Evolutionary conservation across 228 moss, liverwort and hornwort genomes (phyloP).

Genomic region (Sphagnum magellanicum): DNA sequence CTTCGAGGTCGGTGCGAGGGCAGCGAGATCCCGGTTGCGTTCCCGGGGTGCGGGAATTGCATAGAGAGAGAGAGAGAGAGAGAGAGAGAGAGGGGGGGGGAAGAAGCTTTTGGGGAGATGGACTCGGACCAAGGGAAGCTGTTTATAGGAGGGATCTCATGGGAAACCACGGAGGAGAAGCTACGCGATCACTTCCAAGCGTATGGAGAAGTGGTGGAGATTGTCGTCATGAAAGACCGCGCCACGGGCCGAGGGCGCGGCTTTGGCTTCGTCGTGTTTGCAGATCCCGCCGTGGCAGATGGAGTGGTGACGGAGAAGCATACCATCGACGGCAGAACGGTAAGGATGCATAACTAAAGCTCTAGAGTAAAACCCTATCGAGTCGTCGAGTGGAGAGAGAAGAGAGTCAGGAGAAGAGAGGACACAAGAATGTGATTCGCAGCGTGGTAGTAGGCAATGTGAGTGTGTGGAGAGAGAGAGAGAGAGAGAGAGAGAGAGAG

Average conservation of each 20-base stretch:
- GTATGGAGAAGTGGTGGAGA: constrained; percentile 77
- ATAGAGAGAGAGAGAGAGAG: too few relatives aligned
- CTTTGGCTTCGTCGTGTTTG: constrained; percentile 93
- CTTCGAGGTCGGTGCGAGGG: too few relatives aligned
- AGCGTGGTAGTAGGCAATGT: background rate
- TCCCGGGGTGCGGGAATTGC: too few relatives aligned
- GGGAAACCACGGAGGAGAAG: constrained; percentile 98
- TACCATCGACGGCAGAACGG: constrained; percentile 95
- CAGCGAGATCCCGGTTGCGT: too few relatives aligned
- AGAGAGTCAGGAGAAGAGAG: background rate
- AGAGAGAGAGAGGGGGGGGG: too few relatives aligned
- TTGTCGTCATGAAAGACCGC: constrained; percentile 94
- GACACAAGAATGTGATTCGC: background rate
- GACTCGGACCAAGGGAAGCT: constrained; percentile 96
- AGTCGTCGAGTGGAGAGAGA: too few relatives aligned
- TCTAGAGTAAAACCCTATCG: background rate
- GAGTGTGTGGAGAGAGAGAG: background rate
- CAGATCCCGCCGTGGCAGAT: constrained; percentile 88
- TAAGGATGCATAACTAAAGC: constrained; percentile 14
- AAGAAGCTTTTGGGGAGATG: constrained; percentile 21
- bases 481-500: background rate
- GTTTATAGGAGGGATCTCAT: constrained; percentile 91
- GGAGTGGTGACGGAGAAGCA: constrained; percentile 93
- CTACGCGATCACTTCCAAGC: constrained; percentile 80
- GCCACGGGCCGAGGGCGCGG: constrained; percentile 92